Evolutionary conservation across 495 filamentous ascomycete species (phyloP).

Genomic region (Elaphomyces granulatus): DNA sequence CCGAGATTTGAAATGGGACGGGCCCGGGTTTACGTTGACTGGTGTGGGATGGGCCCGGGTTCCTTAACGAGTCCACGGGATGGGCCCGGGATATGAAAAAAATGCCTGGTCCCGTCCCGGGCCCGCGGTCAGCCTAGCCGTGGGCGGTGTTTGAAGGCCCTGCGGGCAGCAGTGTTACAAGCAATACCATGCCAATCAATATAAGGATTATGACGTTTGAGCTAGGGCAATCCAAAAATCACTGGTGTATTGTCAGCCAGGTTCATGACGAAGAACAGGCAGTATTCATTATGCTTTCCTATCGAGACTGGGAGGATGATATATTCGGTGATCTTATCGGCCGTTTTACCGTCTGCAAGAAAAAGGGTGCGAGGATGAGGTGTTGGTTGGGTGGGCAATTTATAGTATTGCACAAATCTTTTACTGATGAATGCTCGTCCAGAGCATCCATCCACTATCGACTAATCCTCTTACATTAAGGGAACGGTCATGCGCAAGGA

Average conservation of each 20-base stretch:
- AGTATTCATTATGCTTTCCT: not conserved
- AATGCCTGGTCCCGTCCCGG: too few species aligned
- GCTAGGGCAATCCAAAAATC: not conserved
- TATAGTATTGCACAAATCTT: not conserved
- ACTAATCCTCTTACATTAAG: not conserved
- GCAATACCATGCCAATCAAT: not conserved
- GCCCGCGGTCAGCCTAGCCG: too few species aligned
- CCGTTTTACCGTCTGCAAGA: too few species aligned
- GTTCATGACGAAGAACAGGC: not conserved
- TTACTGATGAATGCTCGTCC: not conserved
- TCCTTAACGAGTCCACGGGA: too few species aligned
- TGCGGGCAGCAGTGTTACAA: not conserved
- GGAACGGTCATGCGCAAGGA: not conserved
- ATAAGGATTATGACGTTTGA: not conserved
- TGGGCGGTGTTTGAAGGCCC: too few species aligned
- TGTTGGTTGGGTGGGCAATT: not conserved
- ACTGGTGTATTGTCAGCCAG: not conserved
- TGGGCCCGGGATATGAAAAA: too few species aligned
- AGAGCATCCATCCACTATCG: not conserved
- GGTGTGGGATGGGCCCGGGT: too few species aligned
- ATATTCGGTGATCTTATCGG: too few species aligned
- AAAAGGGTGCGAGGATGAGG: not conserved
- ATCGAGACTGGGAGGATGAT: not conserved
- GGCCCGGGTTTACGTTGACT: too few species aligned
- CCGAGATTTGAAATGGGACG: too few species aligned